These are phyloP conservation scores for Amphicarpaea edgeworthii DNA, from an alignment of 306 rosid genomes.

Conservation along the genomic window DNA sequence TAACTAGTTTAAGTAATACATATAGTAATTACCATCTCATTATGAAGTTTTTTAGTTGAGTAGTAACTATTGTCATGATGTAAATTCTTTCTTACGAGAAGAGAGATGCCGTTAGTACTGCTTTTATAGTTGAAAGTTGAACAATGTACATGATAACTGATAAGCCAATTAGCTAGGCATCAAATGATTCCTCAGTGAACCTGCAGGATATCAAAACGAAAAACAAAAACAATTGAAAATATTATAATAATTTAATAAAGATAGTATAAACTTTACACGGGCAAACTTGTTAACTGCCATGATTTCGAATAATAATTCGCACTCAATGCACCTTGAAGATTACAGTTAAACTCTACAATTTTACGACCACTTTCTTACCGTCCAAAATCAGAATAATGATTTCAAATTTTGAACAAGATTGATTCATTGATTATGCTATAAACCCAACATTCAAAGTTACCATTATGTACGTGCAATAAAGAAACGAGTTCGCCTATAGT, in stretches of 20 bases:
- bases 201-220: neutral
- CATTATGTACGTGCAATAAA: neutral
- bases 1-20: too few relatives aligned
- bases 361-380: constrained; percentile 42
- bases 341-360: constrained; percentile 33
- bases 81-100: constrained; percentile 6
- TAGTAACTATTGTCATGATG: constrained; percentile 12
- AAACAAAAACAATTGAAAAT: neutral
- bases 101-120: neutral
- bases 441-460: constrained; percentile 7
- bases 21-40: too few relatives aligned
- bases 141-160: neutral
- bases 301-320: constrained; percentile 47
- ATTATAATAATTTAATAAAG: constrained; percentile 4
- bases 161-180: constrained; percentile 10
- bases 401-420: constrained; percentile 38
- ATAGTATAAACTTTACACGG: neutral
- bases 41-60: too few relatives aligned
- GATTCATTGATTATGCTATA: neutral
- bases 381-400: constrained; percentile 27
- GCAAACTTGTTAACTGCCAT: constrained; percentile 36
- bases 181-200: neutral
- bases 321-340: constrained; percentile 41
- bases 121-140: neutral
- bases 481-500: neutral